A percentile compares a stretch with the other conserved stretches of the same genome.
phyloP scores from a whole-genome alignment of 129 eudicot species.

The Flaveria robusta region DNA sequence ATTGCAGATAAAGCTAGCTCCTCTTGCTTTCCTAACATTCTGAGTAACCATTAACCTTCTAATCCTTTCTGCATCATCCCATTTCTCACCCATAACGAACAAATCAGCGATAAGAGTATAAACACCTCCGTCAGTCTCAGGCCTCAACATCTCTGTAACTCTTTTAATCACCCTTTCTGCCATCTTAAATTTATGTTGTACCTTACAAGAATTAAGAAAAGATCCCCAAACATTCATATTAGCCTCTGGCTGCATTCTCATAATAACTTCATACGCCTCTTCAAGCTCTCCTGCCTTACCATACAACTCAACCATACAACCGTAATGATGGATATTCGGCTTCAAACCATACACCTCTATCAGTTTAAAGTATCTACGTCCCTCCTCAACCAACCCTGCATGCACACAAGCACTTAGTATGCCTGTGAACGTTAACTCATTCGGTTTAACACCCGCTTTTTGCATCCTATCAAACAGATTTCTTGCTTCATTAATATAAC shows the following conservation, averaged over 20 bases:
- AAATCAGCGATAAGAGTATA: slow-evolving; percentile 54
- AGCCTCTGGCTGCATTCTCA: slow-evolving; percentile 52
- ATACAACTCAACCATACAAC: slow-evolving; percentile 73
- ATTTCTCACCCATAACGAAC: slow-evolving; percentile 55
- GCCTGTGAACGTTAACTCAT: slow-evolving; percentile 70
- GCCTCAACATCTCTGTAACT: slow-evolving; percentile 46
- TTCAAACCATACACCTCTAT: slow-evolving; percentile 43
- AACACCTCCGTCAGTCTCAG: slow-evolving; percentile 64
- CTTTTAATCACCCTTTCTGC: slow-evolving; percentile 58
- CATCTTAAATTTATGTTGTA: slow-evolving; percentile 55
- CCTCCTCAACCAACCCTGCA: slow-evolving; percentile 69
- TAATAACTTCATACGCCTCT: slow-evolving; percentile 62
- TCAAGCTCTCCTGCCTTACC: slow-evolving; percentile 64
- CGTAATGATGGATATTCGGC: slow-evolving; percentile 68
- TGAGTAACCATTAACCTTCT: slow-evolving; percentile 47
- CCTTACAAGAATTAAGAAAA: slow-evolving; percentile 62
- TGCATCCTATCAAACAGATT: slow-evolving; percentile 49
- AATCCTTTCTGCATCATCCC: slow-evolving; percentile 61
- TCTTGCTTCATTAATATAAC: slow-evolving; percentile 50
- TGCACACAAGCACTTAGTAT: slow-evolving; percentile 62
- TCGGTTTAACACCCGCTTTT: slow-evolving; percentile 50
- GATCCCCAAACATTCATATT: slow-evolving; percentile 70
- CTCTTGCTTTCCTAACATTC: slow-evolving; percentile 59
- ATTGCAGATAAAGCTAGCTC: slow-evolving; percentile 49
- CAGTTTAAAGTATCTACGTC: slow-evolving; percentile 49